phyloP scores from a whole-genome alignment of 192 early-diverging fungal genomes.

The Backusella liffmaniae region DNA sequence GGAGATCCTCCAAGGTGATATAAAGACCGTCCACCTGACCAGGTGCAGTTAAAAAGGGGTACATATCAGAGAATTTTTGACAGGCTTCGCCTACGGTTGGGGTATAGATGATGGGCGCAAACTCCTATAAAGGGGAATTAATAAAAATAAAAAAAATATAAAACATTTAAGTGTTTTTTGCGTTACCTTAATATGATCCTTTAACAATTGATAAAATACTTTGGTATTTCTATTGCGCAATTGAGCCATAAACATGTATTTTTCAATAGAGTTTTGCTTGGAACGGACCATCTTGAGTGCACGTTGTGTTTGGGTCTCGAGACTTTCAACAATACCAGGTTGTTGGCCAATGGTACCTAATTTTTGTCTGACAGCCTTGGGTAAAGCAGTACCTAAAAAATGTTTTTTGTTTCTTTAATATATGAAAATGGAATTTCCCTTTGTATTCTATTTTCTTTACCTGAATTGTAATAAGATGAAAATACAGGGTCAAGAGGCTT shows the following conservation, averaged over 20 bases:
- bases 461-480: conserved; percentile 16
- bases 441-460: not conserved
- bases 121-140: conserved; percentile 49
- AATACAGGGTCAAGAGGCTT: not conserved
- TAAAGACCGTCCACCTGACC: conserved; percentile 78
- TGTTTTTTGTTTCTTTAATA: not conserved
- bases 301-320: conserved; percentile 73
- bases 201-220: conserved; percentile 82
- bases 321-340: conserved; percentile 72
- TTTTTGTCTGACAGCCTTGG: conserved; percentile 45
- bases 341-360: conserved; percentile 68
- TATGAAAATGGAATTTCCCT: not conserved
- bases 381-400: conserved; percentile 59
- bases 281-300: conserved; percentile 67
- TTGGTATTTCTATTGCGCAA: conserved; percentile 76
- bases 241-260: conserved; percentile 84
- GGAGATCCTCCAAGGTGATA: conserved; percentile 73
- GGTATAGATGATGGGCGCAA: conserved; percentile 79
- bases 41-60: conserved; percentile 79
- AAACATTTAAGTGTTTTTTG: not conserved
- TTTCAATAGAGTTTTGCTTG: conserved; percentile 71
- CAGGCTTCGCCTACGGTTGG: conserved; percentile 85
- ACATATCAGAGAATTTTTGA: conserved; percentile 85
- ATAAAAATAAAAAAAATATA: not conserved
- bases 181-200: conserved; percentile 71